Conservation (phyloP, 106 monocot genomes). For the Vanilla planifolia region DNA sequence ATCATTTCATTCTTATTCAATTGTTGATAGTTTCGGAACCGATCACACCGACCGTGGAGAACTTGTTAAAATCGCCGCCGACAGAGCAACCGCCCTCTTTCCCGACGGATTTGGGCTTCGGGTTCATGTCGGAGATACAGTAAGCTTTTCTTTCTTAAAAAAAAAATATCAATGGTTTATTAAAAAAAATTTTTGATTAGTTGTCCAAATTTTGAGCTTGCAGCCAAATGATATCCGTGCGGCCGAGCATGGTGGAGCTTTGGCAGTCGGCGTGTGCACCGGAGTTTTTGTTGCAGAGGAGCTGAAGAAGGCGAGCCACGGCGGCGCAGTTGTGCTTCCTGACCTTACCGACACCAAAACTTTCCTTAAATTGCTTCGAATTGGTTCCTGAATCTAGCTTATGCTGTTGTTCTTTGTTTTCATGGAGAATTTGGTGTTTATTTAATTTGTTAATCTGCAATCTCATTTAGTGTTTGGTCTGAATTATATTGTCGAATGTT, state of each 20-base stretch:
- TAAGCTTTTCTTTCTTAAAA: constrained; percentile 11
- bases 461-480: no score
- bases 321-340: constrained; percentile 33
- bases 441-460: no score
- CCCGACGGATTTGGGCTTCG: constrained; percentile 38
- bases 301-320: constrained; percentile 31
- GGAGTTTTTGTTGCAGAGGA: constrained; percentile 31
- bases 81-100: constrained; percentile 29
- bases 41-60: constrained; percentile 48
- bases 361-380: constrained; percentile 30
- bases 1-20: not conserved
- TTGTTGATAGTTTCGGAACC: constrained; percentile 42
- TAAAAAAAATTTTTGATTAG: not conserved
- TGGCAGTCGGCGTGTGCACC: constrained; percentile 52
- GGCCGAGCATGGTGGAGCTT: constrained; percentile 45
- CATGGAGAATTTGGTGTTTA: no score
- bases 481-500: no score
- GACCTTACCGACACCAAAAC: constrained; percentile 25
- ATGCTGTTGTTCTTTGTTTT: no score
- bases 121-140: constrained; percentile 65
- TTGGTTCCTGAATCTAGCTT: constrained; percentile 7
- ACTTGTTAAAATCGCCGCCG: constrained; percentile 53
- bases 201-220: not conserved
- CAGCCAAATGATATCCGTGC: constrained; percentile 59
- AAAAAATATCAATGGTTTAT: not conserved